Evolutionary conservation across 176 grass and related monocot species (phyloP).

Genomic region (Olyra latifolia): DNA sequence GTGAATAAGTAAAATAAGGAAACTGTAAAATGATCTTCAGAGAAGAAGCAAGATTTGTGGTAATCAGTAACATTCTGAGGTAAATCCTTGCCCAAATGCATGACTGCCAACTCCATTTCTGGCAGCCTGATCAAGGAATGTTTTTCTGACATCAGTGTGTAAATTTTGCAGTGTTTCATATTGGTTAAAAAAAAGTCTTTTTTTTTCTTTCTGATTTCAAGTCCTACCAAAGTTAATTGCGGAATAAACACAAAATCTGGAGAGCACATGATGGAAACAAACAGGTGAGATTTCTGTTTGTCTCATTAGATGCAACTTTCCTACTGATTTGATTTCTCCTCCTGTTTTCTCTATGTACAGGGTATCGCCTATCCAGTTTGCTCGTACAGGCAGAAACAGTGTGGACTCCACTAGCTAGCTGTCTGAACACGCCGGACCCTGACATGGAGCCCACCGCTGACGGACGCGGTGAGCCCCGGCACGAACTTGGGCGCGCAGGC

Average conservation of each 20-base stretch:
- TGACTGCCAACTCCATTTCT: slow-evolving; percentile 44
- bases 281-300: background rate
- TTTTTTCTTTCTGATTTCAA: background rate
- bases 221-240: background rate
- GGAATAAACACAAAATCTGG: background rate
- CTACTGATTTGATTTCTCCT: background rate
- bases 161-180: too few relatives aligned
- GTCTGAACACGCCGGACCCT: slow-evolving; percentile 37
- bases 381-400: background rate
- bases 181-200: too few relatives aligned
- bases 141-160: background rate
- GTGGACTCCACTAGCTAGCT: too few relatives aligned
- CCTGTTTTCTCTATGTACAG: slow-evolving; percentile 22
- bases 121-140: background rate
- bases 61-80: background rate
- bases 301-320: slow-evolving; percentile 10
- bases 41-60: too few relatives aligned
- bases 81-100: slow-evolving; percentile 19
- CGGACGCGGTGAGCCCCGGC: slow-evolving; percentile 60
- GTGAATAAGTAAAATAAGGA: too few relatives aligned
- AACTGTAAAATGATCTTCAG: too few relatives aligned
- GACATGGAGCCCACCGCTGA: slow-evolving; percentile 60
- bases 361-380: background rate
- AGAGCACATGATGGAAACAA: background rate
- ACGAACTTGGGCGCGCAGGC: slow-evolving; percentile 45